Conservation (phyloP, 371 early-diverging fungal genomes). For the Mortierella sp. region DNA sequence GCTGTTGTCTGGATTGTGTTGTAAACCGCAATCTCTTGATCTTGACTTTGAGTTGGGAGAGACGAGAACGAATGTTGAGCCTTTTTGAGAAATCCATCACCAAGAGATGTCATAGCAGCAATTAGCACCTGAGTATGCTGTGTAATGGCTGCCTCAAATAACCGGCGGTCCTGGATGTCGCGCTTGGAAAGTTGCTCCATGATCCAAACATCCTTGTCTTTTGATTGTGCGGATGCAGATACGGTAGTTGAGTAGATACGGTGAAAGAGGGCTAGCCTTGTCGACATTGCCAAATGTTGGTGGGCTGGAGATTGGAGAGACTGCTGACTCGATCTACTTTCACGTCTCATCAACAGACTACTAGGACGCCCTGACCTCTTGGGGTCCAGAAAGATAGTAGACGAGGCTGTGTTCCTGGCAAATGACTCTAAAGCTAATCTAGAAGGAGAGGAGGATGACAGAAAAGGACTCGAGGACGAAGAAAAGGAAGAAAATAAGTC, state of each 20-base stretch:
- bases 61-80: slow-evolving; percentile 5
- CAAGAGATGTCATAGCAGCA: slow-evolving; percentile 16
- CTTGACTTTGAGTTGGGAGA: neutral
- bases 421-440: slow-evolving; percentile 29
- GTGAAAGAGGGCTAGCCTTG: slow-evolving; percentile 46
- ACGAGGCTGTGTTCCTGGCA: slow-evolving; percentile 12
- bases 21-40: slow-evolving; percentile 32
- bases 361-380: slow-evolving; percentile 14
- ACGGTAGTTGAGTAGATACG: slow-evolving; percentile 34
- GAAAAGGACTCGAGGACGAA: slow-evolving; percentile 1
- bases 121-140: slow-evolving; percentile 21
- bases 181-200: slow-evolving; percentile 29
- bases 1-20: slow-evolving; percentile 27
- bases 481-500: slow-evolving; percentile 16
- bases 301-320: slow-evolving; percentile 7
- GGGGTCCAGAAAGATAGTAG: slow-evolving; percentile 25
- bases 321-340: slow-evolving; percentile 26
- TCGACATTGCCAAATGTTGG: slow-evolving; percentile 42
- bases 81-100: neutral
- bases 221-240: slow-evolving; percentile 19
- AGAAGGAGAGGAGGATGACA: neutral
- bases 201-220: slow-evolving; percentile 44
- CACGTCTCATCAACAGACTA: slow-evolving; percentile 35
- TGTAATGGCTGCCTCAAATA: slow-evolving; percentile 30
- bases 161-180: slow-evolving; percentile 22